phyloP scores from a whole-genome alignment of 805 yeast genomes.

The Schwanniomyces occidentalis region DNA sequence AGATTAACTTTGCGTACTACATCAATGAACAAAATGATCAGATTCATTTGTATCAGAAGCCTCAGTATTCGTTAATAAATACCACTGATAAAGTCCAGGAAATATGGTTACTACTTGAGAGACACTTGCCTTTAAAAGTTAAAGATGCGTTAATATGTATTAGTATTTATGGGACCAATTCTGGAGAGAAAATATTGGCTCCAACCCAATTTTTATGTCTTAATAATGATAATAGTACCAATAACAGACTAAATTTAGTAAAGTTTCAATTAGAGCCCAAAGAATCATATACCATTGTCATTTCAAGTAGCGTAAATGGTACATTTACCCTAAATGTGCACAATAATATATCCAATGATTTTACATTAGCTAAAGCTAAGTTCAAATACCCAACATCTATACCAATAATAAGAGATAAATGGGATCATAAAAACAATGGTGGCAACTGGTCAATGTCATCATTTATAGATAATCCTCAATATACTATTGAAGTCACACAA shows the following conservation, averaged over 20 bases:
- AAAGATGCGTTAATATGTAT: slow-evolving; percentile 10
- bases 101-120: slow-evolving; percentile 52
- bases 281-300: slow-evolving; percentile 27
- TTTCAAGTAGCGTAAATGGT: slow-evolving; percentile 17
- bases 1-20: slow-evolving; percentile 21
- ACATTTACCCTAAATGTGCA: slow-evolving; percentile 27
- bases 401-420: slow-evolving; percentile 34
- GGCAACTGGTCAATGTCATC: slow-evolving; percentile 53
- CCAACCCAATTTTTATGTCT: slow-evolving; percentile 22
- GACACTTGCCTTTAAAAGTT: slow-evolving; percentile 34
- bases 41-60: slow-evolving; percentile 28
- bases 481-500: slow-evolving; percentile 21
- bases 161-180: slow-evolving; percentile 22
- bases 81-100: slow-evolving; percentile 20
- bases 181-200: slow-evolving; percentile 30
- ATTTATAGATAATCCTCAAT: slow-evolving; percentile 59
- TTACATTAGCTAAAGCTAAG: slow-evolving; percentile 30
- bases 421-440: slow-evolving; percentile 49
- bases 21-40: neutral
- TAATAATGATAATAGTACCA: slow-evolving; percentile 29
- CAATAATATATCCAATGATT: slow-evolving; percentile 26
- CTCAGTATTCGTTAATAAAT: slow-evolving; percentile 47
- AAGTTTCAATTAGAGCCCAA: slow-evolving; percentile 28
- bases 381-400: slow-evolving; percentile 17
- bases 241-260: slow-evolving; percentile 35